Evolutionary conservation across 495 filamentous ascomycete genomes (phyloP).

Genomic region (Aspergillus diversus): DNA sequence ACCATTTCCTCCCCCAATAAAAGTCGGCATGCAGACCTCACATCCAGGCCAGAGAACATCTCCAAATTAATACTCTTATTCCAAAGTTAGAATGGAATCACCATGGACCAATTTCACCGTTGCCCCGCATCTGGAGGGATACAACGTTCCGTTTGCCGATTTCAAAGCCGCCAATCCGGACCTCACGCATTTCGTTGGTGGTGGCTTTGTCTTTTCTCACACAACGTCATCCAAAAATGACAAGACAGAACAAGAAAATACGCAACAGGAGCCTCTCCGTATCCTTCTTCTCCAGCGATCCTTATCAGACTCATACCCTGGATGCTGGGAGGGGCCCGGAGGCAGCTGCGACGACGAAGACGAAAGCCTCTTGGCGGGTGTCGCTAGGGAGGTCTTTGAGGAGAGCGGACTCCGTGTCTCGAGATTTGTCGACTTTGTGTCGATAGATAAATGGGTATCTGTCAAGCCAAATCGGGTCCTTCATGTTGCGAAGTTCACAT

Average conservation of each 20-base stretch:
- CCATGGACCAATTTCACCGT: slow-evolving; percentile 31
- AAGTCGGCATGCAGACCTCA: too few species aligned
- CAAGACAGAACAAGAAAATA: neutral
- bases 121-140: slow-evolving; percentile 43
- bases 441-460: slow-evolving; percentile 36
- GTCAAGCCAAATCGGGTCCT: slow-evolving; percentile 20
- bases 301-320: slow-evolving; percentile 45
- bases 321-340: slow-evolving; percentile 63
- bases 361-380: slow-evolving; percentile 54
- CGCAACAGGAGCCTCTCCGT: slow-evolving; percentile 2
- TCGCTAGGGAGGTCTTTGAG: slow-evolving; percentile 60
- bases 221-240: slow-evolving; percentile 1
- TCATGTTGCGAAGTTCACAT: slow-evolving; percentile 38
- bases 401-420: slow-evolving; percentile 59
- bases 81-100: slow-evolving; percentile 2
- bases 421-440: slow-evolving; percentile 47
- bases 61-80: neutral
- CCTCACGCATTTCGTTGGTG: slow-evolving; percentile 40
- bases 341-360: slow-evolving; percentile 48
- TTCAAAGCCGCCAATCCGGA: slow-evolving; percentile 39
- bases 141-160: slow-evolving; percentile 37
- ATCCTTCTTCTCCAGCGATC: slow-evolving; percentile 60
- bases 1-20: neutral
- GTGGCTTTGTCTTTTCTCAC: slow-evolving; percentile 47
- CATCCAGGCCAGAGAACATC: too few species aligned